Base-by-base conservation (phyloP, 495 filamentous ascomycete species). In the Trichodelitschia bisporula region DNA sequence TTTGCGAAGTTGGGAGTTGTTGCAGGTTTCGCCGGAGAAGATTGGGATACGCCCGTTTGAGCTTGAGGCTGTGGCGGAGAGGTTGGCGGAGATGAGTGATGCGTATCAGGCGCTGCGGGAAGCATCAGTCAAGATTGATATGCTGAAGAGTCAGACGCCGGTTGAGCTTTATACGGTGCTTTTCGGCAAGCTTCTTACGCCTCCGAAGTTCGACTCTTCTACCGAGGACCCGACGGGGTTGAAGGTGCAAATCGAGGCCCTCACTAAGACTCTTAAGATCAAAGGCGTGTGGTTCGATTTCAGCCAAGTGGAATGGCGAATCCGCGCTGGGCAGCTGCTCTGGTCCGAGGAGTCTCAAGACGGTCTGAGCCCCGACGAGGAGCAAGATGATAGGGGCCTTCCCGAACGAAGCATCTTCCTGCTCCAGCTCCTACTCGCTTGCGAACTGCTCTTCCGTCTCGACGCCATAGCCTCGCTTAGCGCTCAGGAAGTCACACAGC, bases 251-350 rank as follows among this genome's bases (percentile, higher is more conserved):
- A 64, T 65, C 26, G 55, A 56, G 30, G 57, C 54, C 2, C 30
- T 67, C 15, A 46, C 55, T 10, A 48, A 49, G 5, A 55, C 58
- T 2, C 40, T 67, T 11, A 46, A 49, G 1, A 47, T 56, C 2
- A 53, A 44, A 1, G 60, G 59, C 4, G 51, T 61, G 11, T 90
- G 79, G 79, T 54, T 73, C 11, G 67, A 90, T 43, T 80, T 90
- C 40, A 72, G 70, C 25, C 51, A 71, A 15, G 64, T 77, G 0
- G 76, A 82, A 42, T 84, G 76, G 76, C 60, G 79, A 13, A 66
- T 83, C 17, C 55, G 71, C 8, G 60, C 74, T 1, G 78, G 79
- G n/a, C 77, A 86, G 41, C 49, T 86, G 35, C 53, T 90, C 12
- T 90, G 77, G 76, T 15, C 23, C 11, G 73, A 69, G 13, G 54